Evolutionary conservation across 345 rosid species (phyloP), one percentile per base, ranked within the genome.

Genomic region (Isatis tinctoria): DNA sequence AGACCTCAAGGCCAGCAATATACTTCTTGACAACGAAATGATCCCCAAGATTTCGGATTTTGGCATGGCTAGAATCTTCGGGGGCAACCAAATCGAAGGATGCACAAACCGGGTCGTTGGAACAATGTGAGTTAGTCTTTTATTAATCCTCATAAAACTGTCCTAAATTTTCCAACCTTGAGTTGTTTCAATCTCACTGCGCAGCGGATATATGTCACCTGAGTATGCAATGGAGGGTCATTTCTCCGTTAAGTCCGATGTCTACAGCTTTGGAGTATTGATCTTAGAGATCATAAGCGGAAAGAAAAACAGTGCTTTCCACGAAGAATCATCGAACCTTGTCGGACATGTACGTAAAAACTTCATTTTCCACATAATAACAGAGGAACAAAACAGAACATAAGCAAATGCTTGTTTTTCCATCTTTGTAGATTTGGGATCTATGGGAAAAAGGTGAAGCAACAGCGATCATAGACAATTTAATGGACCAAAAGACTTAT

Each of bases 401-500:
- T 59, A 67, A 59, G 16, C 10, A 75, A 47, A 18, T 51, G n/a
- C 6, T 32, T 22, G 39, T 37, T 40, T 56, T 22, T 22, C 24
- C 24, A 22, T 22, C 22, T n/a, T 37, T 65, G 52, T 73, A 87
- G 96, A 81, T 79, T 16, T 93, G 93, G 96, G 79, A 77, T 22
- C 81, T 64, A 8, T 86, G 88, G 90, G 62, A 43, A 33, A 82
- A 78, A 64, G 86, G 69, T 51, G 79, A 13, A 40, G 76, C 72
- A 7, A 1, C 51, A 47, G 77, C 76, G 65, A 43, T 85, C 36
- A 69, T 76, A 9, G 91, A 88, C 41, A 40, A 67, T 1, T 16
- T 74, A 36, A 33, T 85, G 48, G 59, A 18, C 8, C 41, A 13
- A 9, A 76, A 70, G 4, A 68, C 82, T 5, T 76, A 52, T 45